Percentiles rank a stretch among this genome's conserved stretches.
Evolutionary conservation across 306 rosid species (phyloP).

Genomic region (Cucumis hystrix): DNA sequence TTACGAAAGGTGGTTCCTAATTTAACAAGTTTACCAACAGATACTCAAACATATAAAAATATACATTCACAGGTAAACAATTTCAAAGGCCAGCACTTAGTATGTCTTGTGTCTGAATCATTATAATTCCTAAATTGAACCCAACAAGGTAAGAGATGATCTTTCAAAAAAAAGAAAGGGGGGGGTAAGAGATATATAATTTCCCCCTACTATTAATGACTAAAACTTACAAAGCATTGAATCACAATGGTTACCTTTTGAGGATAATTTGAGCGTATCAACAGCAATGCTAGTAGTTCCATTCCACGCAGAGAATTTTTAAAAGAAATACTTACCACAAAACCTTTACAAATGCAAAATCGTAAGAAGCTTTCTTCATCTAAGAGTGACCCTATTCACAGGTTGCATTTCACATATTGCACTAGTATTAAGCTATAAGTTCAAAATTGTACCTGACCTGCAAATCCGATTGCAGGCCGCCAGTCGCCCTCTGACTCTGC

Average conservation of each 20-base stretch:
- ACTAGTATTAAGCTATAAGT: constrained; percentile 25
- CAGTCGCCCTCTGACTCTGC: constrained; percentile 29
- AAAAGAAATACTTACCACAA: not conserved
- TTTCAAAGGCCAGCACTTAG: not conserved
- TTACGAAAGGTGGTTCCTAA: not conserved
- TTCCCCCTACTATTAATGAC: not conserved
- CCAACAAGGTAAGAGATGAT: not conserved
- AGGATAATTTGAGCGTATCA: not conserved
- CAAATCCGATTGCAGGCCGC: constrained; percentile 21
- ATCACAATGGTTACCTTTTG: not conserved
- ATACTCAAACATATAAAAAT: not conserved
- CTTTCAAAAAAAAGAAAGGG: too few relatives aligned
- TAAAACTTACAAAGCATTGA: constrained; percentile 1
- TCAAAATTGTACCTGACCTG: constrained; percentile 30
- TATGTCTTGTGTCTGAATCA: not conserved
- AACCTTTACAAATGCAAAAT: constrained; percentile 5
- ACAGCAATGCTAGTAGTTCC: not conserved
- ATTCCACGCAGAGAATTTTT: not conserved
- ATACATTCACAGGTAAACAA: not conserved
- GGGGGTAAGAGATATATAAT: too few relatives aligned
- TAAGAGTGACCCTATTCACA: constrained; percentile 24
- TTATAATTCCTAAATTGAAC: not conserved
- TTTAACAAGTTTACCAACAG: not conserved
- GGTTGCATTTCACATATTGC: not conserved
- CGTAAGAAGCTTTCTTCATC: constrained; percentile 4